phyloP scores from a whole-genome alignment of 2,329 filamentous ascomycete genomes.

The Berkeleyomyces basicola region DNA sequence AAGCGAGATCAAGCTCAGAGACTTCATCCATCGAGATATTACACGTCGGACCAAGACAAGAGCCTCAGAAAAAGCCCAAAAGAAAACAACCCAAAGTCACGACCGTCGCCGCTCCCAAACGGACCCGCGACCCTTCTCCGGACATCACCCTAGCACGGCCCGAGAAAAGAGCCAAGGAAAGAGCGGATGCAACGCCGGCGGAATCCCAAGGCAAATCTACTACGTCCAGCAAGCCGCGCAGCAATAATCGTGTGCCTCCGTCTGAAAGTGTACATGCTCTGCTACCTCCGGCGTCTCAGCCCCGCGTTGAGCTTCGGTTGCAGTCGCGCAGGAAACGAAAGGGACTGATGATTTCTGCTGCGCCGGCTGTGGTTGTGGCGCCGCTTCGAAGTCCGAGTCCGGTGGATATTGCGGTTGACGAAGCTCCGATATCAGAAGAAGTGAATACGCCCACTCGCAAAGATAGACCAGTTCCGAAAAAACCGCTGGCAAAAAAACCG shows the following conservation, averaged over 20 bases:
- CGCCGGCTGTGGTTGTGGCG: not conserved
- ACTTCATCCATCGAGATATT: not conserved
- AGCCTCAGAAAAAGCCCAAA: not conserved
- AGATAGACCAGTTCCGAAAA: not conserved
- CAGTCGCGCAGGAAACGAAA: slow-evolving; percentile 1
- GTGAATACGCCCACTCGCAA: not conserved
- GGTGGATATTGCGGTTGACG: not conserved
- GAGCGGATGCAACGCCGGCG: not conserved
- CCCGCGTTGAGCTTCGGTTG: slow-evolving; percentile 2
- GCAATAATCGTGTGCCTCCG: not conserved
- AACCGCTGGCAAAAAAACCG: not conserved
- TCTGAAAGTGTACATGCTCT: not conserved
- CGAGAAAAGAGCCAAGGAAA: not conserved
- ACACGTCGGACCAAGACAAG: not conserved
- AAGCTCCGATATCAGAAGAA: not conserved
- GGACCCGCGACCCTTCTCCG: not conserved
- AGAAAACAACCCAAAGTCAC: not conserved
- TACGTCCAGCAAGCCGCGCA: too few species aligned
- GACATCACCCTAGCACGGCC: not conserved
- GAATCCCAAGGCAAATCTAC: not conserved
- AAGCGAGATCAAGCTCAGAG: not conserved
- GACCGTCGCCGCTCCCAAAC: not conserved
- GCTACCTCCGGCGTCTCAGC: slow-evolving; percentile 3
- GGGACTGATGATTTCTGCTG: slow-evolving; percentile 6
- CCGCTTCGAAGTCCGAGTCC: not conserved